Conservation (phyloP, 2,329 filamentous ascomycete species). For the Cytospora chrysosperma region DNA sequence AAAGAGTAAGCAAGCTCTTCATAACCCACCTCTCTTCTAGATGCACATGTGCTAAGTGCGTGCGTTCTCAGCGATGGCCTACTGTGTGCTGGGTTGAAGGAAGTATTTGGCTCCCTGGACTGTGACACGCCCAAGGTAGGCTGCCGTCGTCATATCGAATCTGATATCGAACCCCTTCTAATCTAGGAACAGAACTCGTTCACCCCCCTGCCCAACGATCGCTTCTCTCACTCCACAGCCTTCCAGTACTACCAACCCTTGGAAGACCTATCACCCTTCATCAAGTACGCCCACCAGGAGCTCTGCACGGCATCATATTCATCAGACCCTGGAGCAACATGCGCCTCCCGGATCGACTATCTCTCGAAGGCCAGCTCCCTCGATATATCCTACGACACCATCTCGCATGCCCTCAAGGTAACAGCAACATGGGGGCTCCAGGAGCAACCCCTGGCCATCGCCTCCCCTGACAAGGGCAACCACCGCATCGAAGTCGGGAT, state of each 20-base stretch:
- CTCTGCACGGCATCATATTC: constrained; percentile 49
- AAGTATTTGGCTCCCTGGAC: constrained; percentile 35
- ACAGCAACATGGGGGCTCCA: constrained; percentile 62
- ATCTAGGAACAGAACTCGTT: constrained; percentile 53
- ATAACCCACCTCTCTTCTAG: background rate
- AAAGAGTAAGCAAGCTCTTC: constrained; percentile 29
- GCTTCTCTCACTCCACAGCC: constrained; percentile 61
- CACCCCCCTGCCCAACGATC: constrained; percentile 52
- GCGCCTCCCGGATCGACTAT: constrained; percentile 46
- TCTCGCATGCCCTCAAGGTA: constrained; percentile 63
- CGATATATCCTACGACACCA: constrained; percentile 75
- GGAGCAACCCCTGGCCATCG: constrained; percentile 41
- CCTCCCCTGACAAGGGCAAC: constrained; percentile 33
- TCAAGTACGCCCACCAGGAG: constrained; percentile 49
- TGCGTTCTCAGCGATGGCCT: constrained; percentile 25
- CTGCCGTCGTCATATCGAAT: constrained; percentile 5
- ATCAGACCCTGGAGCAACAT: constrained; percentile 35
- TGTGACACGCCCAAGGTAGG: constrained; percentile 37
- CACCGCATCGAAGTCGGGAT: constrained; percentile 79
- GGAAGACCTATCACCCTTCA: constrained; percentile 54
- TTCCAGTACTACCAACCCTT: constrained; percentile 72
- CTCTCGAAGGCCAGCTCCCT: constrained; percentile 59
- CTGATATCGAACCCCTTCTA: background rate
- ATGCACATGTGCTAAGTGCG: constrained; percentile 11
- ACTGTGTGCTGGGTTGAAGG: constrained; percentile 34